Evolutionary conservation across 2,329 filamentous ascomycete genomes (phyloP), one percentile per base, ranked within the genome.

Genomic region (Ilyonectria destructans): DNA sequence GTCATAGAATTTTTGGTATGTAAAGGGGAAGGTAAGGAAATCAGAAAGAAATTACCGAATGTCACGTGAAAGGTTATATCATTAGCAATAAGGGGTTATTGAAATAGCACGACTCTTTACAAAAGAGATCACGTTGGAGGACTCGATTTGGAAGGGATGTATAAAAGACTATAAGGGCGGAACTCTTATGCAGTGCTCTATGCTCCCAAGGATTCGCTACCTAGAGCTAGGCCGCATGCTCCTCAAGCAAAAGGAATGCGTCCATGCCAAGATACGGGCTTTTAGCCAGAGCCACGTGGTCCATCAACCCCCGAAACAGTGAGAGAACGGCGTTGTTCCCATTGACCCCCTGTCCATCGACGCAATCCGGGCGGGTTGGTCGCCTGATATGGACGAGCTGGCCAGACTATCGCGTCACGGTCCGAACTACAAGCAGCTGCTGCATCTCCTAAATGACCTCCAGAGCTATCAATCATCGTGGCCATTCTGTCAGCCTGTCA

Each of bases 101-200:
- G 21, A 23, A 23, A 23, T 23, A 23, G 21, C 21, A 23, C 21
- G 21, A 23, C 21, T 23, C 21, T 99, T 99, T 78, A 98, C 96
- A 2, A 98, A 98, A 80, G 96, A 99, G 76, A 98, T 99, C 71
- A 97, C 95, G 0, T 89, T 99, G 1, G 93, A 96, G 65, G 92
- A 91, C 76, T 90, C 92, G 2, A 91, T 94, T 6, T 99, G 96
- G 96, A 98, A 98, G 96, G 96, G 96, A 3, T 99, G 98, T 77
- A 99, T 99, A 85, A 99, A 99, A 80, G 96, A 99, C n/a, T n/a
- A n/a, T n/a, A n/a, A n/a, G n/a, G n/a, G n/a, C n/a, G n/a, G n/a
- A n/a, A n/a, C n/a, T 0, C 97, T 99, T 69, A 99, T 99, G 96
- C 96, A 99, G 84, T 99, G 96, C 78, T 94, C 93, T 59, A 98